Percentiles rank a stretch among this genome's conserved stretches.
Evolutionary conservation across 1,139 yeast genomes (phyloP).

Genomic region (Hyphopichia burtonii): DNA sequence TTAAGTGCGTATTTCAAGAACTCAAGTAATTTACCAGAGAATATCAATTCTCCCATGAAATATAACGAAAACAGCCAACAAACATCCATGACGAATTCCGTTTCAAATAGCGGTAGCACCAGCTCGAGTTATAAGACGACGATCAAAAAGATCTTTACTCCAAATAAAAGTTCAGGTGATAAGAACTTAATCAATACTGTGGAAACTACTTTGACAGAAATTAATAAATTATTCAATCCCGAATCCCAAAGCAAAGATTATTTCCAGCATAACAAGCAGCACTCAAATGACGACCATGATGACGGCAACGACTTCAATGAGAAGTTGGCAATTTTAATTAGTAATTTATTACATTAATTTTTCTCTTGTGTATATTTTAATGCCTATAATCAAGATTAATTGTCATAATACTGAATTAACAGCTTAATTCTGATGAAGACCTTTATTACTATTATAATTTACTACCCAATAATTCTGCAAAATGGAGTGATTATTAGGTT

Average conservation of each 20-base stretch:
- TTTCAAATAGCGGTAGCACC: conserved; percentile 7
- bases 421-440: too few species aligned
- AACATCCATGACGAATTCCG: not conserved
- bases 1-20: conserved; percentile 5
- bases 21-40: not conserved
- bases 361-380: not conserved
- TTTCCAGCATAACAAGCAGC: not conserved
- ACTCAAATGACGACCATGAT: not conserved
- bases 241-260: not conserved
- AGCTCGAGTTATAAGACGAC: conserved; percentile 32
- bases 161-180: conserved; percentile 34
- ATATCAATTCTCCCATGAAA: not conserved
- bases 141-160: conserved; percentile 36
- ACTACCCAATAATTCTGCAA: too few species aligned
- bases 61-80: not conserved
- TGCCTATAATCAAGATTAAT: not conserved
- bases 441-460: too few species aligned
- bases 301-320: conserved; percentile 17
- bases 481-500: too few species aligned
- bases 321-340: conserved; percentile 16
- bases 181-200: conserved; percentile 22
- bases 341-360: conserved; percentile 9
- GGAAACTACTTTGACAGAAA: conserved; percentile 26
- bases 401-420: not conserved
- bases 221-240: conserved; percentile 17